Conservation (phyloP, 257 asterid species). For the Handroanthus guayacan region DNA sequence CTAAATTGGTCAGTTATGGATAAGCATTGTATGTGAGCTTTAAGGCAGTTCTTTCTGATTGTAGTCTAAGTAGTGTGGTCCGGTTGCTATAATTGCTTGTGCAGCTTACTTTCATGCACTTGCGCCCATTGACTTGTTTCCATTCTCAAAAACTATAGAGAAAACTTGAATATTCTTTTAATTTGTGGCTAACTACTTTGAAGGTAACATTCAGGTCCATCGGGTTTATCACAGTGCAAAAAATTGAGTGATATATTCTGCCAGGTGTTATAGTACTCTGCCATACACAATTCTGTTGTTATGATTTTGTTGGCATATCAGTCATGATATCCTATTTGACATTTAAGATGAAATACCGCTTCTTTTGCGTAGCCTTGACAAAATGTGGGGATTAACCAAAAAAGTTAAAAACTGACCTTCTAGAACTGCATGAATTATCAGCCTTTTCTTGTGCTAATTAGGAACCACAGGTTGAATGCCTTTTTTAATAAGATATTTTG, state of each 20-base stretch:
- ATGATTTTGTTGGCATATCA: too few relatives aligned
- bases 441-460: too few relatives aligned
- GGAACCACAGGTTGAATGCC: too few relatives aligned
- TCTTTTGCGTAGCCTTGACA: too few relatives aligned
- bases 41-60: not conserved
- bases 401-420: too few relatives aligned
- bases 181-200: not conserved
- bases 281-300: not conserved
- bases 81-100: not conserved
- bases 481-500: too few relatives aligned
- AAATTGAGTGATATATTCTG: not conserved
- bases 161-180: not conserved
- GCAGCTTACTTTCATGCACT: not conserved
- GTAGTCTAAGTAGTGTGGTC: not conserved
- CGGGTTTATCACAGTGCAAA: not conserved
- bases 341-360: too few relatives aligned
- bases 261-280: not conserved
- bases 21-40: not conserved
- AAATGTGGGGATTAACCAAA: too few relatives aligned
- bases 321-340: too few relatives aligned
- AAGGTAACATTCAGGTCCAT: not conserved
- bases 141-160: not conserved
- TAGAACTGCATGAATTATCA: too few relatives aligned
- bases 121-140: not conserved
- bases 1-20: not conserved